Conservation (phyloP, 1,284 basidiomycete species). For the Athelia sp. region DNA sequence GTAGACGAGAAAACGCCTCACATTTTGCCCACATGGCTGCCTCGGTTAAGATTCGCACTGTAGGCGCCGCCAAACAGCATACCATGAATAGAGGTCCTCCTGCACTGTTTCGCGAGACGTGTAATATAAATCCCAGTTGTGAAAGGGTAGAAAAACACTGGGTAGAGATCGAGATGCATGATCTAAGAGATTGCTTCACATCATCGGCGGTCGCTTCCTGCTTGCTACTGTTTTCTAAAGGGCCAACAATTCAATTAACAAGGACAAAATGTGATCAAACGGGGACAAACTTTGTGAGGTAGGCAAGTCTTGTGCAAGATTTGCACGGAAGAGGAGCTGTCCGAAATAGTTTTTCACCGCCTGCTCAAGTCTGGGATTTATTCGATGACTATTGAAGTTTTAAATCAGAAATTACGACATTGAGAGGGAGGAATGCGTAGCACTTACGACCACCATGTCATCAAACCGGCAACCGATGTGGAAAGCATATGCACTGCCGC, state of each 20-base stretch:
- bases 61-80: conserved; percentile 10
- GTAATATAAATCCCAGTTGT: background rate
- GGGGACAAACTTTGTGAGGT: background rate
- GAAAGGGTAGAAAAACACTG: background rate
- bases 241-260: background rate
- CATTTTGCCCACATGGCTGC: background rate
- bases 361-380: background rate
- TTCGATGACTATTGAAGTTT: background rate
- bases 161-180: background rate
- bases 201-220: background rate
- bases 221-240: background rate
- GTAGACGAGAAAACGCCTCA: background rate
- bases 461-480: background rate
- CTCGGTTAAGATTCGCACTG: background rate
- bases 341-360: background rate
- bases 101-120: conserved; percentile 2
- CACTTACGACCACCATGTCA: background rate
- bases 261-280: conserved; percentile 1
- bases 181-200: background rate
- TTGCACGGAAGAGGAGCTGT: background rate
- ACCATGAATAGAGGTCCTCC: conserved; percentile 9
- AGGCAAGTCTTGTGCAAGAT: background rate
- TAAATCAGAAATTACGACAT: no score
- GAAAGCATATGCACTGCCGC: background rate
- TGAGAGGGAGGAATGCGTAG: background rate